Conservation (phyloP, 768 basidiomycete genomes). For the Krasilnikovozyma curviuscula region DNA sequence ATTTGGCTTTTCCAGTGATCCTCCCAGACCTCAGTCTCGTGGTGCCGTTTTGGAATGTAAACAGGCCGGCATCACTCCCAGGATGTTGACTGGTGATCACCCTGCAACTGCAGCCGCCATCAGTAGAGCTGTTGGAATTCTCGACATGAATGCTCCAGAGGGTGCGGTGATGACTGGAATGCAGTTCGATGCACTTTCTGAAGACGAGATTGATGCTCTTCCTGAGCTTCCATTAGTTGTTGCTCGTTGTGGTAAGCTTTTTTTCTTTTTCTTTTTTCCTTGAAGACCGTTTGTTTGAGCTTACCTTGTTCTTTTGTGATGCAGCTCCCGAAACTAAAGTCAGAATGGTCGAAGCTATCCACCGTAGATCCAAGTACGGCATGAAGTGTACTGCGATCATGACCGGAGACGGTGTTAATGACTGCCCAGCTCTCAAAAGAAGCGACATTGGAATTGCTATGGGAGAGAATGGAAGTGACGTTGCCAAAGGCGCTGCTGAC, state of each 20-base stretch:
- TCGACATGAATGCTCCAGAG: conserved; percentile 21
- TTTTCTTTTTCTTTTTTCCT: background rate
- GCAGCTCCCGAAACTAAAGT: conserved; percentile 32
- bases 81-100: conserved; percentile 39
- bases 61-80: conserved; percentile 35
- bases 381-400: conserved; percentile 34
- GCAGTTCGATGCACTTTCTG: conserved; percentile 38
- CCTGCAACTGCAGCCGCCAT: conserved; percentile 38
- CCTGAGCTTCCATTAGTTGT: conserved; percentile 38
- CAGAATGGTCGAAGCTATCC: conserved; percentile 41
- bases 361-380: conserved; percentile 30
- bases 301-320: background rate
- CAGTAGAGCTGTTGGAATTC: conserved; percentile 34
- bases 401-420: conserved; percentile 42
- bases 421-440: conserved; percentile 39
- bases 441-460: conserved; percentile 46
- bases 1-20: conserved; percentile 24
- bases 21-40: conserved; percentile 37
- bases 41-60: conserved; percentile 37
- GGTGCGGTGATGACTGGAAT: conserved; percentile 28
- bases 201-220: conserved; percentile 36
- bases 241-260: conserved; percentile 35
- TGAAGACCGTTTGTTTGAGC: background rate
- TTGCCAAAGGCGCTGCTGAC: conserved; percentile 45
- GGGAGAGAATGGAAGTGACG: conserved; percentile 38